A percentile compares a stretch with the other conserved stretches of the same genome.
Evolutionary conservation across 2,329 filamentous ascomycete species (phyloP).

Genomic region (Fusarium praegraminearum): DNA sequence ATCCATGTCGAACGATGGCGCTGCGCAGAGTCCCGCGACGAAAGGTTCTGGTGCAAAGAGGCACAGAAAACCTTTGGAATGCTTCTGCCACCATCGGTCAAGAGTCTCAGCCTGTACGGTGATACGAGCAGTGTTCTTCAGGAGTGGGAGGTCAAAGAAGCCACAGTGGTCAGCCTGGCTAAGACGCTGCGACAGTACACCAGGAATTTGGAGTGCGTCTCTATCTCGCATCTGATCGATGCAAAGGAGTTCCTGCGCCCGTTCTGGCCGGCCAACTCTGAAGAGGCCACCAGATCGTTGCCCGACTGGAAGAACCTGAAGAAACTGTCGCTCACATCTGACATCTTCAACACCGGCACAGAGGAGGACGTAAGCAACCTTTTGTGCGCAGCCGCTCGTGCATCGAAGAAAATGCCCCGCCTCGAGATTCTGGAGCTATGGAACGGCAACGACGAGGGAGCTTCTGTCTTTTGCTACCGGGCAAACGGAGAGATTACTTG

Average conservation of each 20-base stretch:
- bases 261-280: neutral
- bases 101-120: conserved; percentile 8
- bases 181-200: conserved; percentile 9
- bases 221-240: conserved; percentile 20
- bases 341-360: neutral
- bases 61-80: neutral
- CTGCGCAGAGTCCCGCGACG: neutral
- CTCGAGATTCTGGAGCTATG: conserved; percentile 12
- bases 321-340: neutral
- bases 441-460: neutral
- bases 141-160: neutral
- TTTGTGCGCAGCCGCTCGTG: conserved; percentile 9
- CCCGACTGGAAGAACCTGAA: conserved; percentile 3
- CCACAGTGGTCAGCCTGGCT: neutral
- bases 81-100: conserved; percentile 1
- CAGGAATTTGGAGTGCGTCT: conserved; percentile 7
- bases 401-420: conserved; percentile 16
- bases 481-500: neutral
- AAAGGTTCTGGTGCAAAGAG: neutral
- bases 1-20: conserved; percentile 14
- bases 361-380: neutral
- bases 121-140: neutral
- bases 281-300: neutral
- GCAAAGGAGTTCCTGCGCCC: conserved; percentile 16
- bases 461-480: conserved; percentile 7